phyloP scores from a whole-genome alignment of 176 grass and related monocot species.

The Tillandsia leiboldiana region DNA sequence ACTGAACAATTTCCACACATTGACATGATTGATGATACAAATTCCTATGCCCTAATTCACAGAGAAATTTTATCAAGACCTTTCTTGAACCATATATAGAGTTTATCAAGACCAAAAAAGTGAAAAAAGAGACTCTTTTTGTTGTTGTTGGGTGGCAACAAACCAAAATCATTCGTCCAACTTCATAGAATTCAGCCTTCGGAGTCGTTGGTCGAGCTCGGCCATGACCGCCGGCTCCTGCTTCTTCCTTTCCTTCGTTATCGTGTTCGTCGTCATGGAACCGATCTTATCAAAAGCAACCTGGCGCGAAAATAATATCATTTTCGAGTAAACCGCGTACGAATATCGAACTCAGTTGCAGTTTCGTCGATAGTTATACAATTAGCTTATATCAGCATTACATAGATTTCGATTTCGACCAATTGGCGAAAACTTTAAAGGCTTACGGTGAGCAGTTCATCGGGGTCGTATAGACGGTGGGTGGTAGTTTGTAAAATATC shows the following conservation, averaged over 20 bases:
- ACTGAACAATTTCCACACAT: too few relatives aligned
- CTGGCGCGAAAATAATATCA: constrained; percentile 24
- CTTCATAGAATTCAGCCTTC: constrained; percentile 72
- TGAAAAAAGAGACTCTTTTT: constrained; percentile 1
- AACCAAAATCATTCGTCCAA: constrained; percentile 38
- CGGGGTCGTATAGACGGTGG: constrained; percentile 75
- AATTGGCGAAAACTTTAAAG: background rate
- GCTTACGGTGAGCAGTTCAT: constrained; percentile 77
- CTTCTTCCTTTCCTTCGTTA: constrained; percentile 91
- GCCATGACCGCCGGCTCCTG: constrained; percentile 91
- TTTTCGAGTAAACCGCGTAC: too few relatives aligned
- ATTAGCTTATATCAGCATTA: too few relatives aligned
- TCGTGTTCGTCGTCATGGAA: constrained; percentile 77
- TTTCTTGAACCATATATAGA: too few relatives aligned
- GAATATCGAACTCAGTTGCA: too few relatives aligned
- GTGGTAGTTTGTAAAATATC: constrained; percentile 74
- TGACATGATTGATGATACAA: too few relatives aligned
- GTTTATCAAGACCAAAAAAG: background rate
- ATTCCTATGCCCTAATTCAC: too few relatives aligned
- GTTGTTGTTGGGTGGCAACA: background rate
- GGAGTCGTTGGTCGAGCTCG: constrained; percentile 80
- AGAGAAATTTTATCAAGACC: too few relatives aligned
- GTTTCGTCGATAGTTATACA: too few relatives aligned
- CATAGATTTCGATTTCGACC: too few relatives aligned
- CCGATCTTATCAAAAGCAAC: constrained; percentile 96